Evolutionary conservation across 108 stramenopile genomes (phyloP).

Genomic region (Aurantiochytrium sp.): DNA sequence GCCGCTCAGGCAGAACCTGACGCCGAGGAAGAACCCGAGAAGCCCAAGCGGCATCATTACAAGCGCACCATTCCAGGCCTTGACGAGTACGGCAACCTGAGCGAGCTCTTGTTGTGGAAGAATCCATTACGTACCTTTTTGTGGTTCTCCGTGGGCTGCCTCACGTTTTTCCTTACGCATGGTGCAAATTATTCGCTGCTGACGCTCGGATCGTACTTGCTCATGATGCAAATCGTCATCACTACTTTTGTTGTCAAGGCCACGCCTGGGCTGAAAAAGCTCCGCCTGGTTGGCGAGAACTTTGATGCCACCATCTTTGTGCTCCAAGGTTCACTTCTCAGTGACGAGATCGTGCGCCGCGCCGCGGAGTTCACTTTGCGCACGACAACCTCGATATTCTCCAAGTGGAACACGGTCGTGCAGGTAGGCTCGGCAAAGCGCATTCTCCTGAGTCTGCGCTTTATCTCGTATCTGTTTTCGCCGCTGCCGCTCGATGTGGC

Average conservation of each 20-base stretch:
- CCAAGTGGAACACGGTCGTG: not conserved
- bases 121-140: not conserved
- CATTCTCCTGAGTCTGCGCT: not conserved
- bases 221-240: slow-evolving; percentile 13
- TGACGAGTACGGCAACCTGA: not conserved
- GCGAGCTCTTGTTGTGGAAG: slow-evolving; percentile 14
- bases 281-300: slow-evolving; percentile 2
- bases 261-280: slow-evolving; percentile 1
- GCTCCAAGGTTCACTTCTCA: not conserved
- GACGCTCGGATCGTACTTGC: not conserved
- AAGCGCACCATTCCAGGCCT: not conserved
- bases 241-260: slow-evolving; percentile 15
- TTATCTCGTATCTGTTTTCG: not conserved
- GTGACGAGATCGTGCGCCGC: not conserved
- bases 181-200: not conserved
- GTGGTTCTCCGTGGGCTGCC: slow-evolving; percentile 13
- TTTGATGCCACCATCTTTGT: slow-evolving; percentile 11
- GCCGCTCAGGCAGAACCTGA: not conserved
- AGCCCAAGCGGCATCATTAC: not conserved
- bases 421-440: not conserved
- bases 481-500: slow-evolving; percentile 6
- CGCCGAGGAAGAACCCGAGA: not conserved
- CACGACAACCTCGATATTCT: not conserved
- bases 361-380: not conserved
- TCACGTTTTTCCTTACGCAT: not conserved